phyloP scores from a whole-genome alignment of 23 red algal genomes.

The Cyanidium caldarium region DNA sequence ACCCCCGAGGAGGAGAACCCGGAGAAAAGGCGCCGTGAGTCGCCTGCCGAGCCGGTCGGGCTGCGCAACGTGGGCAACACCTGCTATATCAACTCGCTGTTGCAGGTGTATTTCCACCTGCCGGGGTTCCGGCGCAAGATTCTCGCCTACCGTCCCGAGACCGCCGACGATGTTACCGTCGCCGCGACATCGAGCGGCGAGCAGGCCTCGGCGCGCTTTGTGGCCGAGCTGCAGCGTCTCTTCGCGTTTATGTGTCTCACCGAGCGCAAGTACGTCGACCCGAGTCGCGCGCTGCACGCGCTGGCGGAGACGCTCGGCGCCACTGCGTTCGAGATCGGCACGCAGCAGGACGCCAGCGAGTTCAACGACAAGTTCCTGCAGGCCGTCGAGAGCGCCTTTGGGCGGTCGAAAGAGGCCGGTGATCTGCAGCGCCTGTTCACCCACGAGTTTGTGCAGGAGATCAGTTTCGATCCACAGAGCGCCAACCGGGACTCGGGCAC shows the following conservation, averaged over 20 bases:
- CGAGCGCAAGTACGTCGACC: conserved; percentile 61
- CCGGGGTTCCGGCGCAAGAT: conserved; percentile 53
- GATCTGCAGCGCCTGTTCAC: not conserved
- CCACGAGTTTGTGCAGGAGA: not conserved
- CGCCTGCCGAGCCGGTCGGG: conserved; percentile 31
- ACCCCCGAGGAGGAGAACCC: not conserved
- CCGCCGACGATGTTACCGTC: not conserved
- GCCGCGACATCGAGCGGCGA: not conserved
- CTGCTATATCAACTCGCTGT: conserved; percentile 87
- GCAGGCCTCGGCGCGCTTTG: conserved; percentile 30
- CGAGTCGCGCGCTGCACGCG: conserved; percentile 25
- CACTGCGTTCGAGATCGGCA: conserved; percentile 53
- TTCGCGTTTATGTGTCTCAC: conserved; percentile 68
- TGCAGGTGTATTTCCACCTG: conserved; percentile 78
- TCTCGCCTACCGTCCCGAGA: conserved; percentile 28
- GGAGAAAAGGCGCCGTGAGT: not conserved
- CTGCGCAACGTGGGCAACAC: conserved; percentile 92
- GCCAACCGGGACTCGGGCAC: not conserved
- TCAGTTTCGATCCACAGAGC: not conserved
- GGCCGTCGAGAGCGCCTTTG: conserved; percentile 47
- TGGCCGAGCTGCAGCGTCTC: conserved; percentile 67
- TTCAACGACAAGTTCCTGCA: conserved; percentile 86
- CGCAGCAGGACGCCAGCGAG: conserved; percentile 78
- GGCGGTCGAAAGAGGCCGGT: not conserved
- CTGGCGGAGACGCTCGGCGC: conserved; percentile 31